Evolutionary conservation across 2,329 filamentous ascomycete species (phyloP).

Genomic region (Trichocomaceae sp.): DNA sequence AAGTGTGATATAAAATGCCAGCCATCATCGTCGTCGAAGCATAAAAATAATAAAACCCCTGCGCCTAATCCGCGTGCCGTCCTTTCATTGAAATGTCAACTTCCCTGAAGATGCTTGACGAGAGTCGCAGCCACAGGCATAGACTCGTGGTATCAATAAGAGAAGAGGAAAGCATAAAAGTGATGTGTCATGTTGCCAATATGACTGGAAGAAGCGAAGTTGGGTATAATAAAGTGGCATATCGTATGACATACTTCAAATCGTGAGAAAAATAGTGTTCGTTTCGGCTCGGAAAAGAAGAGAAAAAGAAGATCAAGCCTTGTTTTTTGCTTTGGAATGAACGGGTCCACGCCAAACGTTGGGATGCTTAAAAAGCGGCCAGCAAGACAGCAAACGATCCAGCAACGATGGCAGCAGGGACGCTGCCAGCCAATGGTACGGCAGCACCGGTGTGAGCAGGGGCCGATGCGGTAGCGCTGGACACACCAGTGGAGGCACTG

Average conservation of each 20-base stretch:
- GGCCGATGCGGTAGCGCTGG: conserved; percentile 3
- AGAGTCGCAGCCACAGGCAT: conserved; percentile 19
- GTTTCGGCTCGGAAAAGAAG: conserved; percentile 2
- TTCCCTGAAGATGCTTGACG: background rate
- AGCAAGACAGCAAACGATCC: conserved; percentile 34
- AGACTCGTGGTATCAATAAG: conserved; percentile 28
- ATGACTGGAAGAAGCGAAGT: conserved; percentile 17
- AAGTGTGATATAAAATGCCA: conserved; percentile 10
- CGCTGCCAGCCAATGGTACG: conserved; percentile 13
- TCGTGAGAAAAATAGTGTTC: background rate
- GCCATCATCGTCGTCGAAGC: conserved; percentile 12
- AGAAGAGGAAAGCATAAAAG: conserved; percentile 10
- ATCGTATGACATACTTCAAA: conserved; percentile 11
- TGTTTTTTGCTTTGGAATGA: background rate
- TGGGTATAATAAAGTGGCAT: conserved; percentile 9
- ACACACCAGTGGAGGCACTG: background rate
- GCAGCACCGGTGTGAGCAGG: conserved; percentile 15
- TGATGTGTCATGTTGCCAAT: conserved; percentile 4
- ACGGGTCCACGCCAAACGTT: background rate
- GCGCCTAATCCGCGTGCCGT: conserved; percentile 8
- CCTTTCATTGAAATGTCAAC: conserved; percentile 9
- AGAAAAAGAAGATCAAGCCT: conserved; percentile 4
- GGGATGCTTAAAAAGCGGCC: conserved; percentile 27
- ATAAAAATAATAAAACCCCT: conserved; percentile 7
- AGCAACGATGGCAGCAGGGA: conserved; percentile 29